Evolutionary conservation across 140 eudicot species (phyloP).

Genomic region (Senecio squalidus): DNA sequence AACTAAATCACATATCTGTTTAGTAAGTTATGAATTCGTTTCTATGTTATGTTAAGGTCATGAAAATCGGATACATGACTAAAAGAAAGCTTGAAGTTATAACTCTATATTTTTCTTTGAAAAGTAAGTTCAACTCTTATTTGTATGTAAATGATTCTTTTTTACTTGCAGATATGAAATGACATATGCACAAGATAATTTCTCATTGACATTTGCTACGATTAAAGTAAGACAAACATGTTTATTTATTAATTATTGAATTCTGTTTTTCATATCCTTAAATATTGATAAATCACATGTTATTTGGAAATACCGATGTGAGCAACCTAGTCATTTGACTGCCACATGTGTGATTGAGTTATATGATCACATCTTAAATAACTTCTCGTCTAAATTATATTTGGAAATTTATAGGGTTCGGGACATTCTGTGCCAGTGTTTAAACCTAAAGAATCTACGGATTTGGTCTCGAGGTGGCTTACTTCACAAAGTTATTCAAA

Average conservation of each 20-base stretch:
- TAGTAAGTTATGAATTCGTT: no score
- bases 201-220: constrained; percentile 40
- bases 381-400: neutral
- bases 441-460: neutral
- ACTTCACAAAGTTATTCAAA: neutral
- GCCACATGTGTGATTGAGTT: neutral
- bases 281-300: no score
- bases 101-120: no score
- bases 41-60: no score
- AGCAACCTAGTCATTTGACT: no score
- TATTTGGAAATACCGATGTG: no score
- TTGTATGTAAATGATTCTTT: neutral
- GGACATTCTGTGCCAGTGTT: neutral
- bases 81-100: no score
- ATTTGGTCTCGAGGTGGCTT: neutral
- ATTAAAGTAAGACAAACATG: constrained; percentile 42
- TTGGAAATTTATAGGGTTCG: neutral
- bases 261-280: no score
- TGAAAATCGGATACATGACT: no score
- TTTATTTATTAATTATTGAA: no score
- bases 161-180: constrained; percentile 16
- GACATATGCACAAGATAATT: constrained; percentile 17
- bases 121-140: no score
- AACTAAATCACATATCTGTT: neutral
- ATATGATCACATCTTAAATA: no score